phyloP scores from a whole-genome alignment of 805 yeast genomes.

The Nakazawaea ishiwadae region DNA sequence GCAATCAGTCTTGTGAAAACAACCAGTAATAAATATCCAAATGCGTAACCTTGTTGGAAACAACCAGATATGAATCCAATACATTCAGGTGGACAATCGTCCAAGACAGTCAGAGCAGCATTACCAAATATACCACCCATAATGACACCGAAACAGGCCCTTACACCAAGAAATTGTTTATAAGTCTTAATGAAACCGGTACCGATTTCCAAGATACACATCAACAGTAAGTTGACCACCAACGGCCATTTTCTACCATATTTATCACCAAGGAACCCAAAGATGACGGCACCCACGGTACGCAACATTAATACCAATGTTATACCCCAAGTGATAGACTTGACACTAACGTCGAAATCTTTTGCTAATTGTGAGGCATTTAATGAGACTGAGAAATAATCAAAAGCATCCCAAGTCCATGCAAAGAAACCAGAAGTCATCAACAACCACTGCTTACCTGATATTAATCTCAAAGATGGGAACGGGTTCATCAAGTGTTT shows the following conservation, averaged over 20 bases:
- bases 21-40: conserved; percentile 63
- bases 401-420: conserved; percentile 74
- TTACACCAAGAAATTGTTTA: conserved; percentile 51
- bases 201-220: conserved; percentile 56
- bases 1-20: conserved; percentile 58
- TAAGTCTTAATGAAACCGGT: conserved; percentile 62
- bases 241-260: conserved; percentile 70
- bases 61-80: conserved; percentile 61
- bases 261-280: conserved; percentile 58
- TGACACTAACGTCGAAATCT: conserved; percentile 37
- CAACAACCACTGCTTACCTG: conserved; percentile 46
- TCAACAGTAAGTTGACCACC: conserved; percentile 43
- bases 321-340: conserved; percentile 66
- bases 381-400: conserved; percentile 60
- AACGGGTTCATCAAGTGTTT: conserved; percentile 36
- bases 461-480: conserved; percentile 32
- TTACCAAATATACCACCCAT: conserved; percentile 73
- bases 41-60: conserved; percentile 53
- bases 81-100: conserved; percentile 55
- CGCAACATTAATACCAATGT: conserved; percentile 69
- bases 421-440: conserved; percentile 56
- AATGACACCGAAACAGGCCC: conserved; percentile 63
- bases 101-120: conserved; percentile 59
- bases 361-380: conserved; percentile 47
- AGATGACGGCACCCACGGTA: conserved; percentile 63